A percentile compares a stretch with the other conserved stretches of the same genome.
Evolutionary conservation across 2,329 filamentous ascomycete genomes (phyloP).

Genomic region (Colletotrichum spaethianum): DNA sequence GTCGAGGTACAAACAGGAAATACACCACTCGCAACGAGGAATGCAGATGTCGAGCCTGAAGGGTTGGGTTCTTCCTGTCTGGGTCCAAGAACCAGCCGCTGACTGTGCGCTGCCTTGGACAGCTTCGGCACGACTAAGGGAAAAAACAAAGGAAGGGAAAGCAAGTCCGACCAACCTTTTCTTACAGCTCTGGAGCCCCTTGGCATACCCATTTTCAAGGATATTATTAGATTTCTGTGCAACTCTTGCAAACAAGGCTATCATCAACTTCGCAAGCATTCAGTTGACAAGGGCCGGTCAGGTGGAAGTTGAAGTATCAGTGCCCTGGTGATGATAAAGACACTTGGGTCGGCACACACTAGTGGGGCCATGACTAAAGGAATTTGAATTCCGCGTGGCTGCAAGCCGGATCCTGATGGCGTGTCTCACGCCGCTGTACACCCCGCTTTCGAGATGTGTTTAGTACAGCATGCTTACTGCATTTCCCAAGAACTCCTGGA

Average conservation of each 20-base stretch:
- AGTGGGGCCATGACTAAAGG: conserved; percentile 12
- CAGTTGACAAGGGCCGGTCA: neutral
- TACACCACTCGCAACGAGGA: neutral
- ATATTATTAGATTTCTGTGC: neutral
- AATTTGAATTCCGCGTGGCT: conserved; percentile 7
- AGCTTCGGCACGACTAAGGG: neutral
- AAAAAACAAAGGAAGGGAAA: neutral
- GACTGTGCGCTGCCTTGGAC: neutral
- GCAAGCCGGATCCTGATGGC: neutral
- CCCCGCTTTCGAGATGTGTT: no score
- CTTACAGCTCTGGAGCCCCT: conserved; percentile 32
- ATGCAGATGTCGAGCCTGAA: neutral
- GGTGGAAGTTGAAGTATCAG: neutral
- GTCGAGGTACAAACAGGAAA: conserved; percentile 12
- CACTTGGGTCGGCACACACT: neutral
- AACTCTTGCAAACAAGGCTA: no score
- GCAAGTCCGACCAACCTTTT: conserved; percentile 28
- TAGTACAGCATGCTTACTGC: no score
- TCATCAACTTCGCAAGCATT: neutral
- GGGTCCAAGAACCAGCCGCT: neutral
- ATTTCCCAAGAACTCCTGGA: no score
- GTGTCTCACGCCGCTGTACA: neutral
- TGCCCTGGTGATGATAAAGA: neutral
- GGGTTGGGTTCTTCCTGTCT: neutral
- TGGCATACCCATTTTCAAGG: conserved; percentile 7